Base-by-base conservation (phyloP, 768 basidiomycete species). In the Porpolomopsis calyptriformis region DNA sequence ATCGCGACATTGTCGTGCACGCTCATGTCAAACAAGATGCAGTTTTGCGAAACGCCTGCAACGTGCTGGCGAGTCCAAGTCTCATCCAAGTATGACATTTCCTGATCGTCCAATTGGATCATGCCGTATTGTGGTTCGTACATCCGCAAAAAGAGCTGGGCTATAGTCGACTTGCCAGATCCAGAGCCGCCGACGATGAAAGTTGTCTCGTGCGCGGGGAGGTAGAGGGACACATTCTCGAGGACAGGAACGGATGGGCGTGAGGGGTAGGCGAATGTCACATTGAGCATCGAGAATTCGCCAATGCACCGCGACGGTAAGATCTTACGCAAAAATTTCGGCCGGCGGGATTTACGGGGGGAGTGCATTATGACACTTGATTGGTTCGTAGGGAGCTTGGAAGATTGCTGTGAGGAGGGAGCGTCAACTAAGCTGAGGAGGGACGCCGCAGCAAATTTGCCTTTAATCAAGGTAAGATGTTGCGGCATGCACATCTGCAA, bases 121-220 rank as follows among this genome's bases (percentile, higher is more conserved):
- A 69, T 69, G 1, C 88, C 90, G n/a, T 56, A 50, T 16, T 69
- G 67, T 1, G 83, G 75, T 4, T 69, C 62, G 65, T 97, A 97
- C 61, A 93, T 70, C 4, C 84, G 71, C 18, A 92, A 80, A 1
- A 98, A 67, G 2, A 98, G 72, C 1, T 85, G 73, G 0, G 86
- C 85, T 51, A 94, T 73, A 2, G 91, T 97, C 19, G 87, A 90
- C 67, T 98, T 98, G 29, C 94, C 92, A 2, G 80, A 88, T 7
- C 94, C 93, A 4, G 90, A 94, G 0, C 84, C 64, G 8, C 94
- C 94, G 16, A 97, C 90, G 53, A 98, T 76, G 45, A 90, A 93
- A 2, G 96, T 89, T 22, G 78, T 84, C 57, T 94, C 87, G 52
- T 81, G 77, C 2, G 86, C 77, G 1, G 68, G 66, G 53, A 97